These are phyloP conservation scores for Filobasidium uniguttulatum DNA, from an alignment of 1,284 basidiomycete species.

Conservation along the genomic window DNA sequence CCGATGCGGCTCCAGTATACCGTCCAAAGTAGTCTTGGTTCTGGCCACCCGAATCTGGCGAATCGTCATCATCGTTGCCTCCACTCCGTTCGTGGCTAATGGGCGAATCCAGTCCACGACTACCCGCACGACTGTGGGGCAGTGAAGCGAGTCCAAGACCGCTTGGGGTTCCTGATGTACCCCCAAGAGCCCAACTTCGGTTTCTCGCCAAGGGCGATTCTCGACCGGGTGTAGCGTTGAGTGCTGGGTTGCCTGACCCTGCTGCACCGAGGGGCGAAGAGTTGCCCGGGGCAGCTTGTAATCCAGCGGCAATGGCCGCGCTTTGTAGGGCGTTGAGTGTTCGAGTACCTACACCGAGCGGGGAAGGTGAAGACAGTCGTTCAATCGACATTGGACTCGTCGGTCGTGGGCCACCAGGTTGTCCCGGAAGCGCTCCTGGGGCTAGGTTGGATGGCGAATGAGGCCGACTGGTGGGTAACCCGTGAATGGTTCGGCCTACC, in stretches of 20 bases:
- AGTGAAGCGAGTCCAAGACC: neutral
- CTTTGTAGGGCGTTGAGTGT: constrained; percentile 4
- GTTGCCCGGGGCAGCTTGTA: neutral
- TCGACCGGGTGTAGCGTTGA: neutral
- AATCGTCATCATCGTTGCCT: constrained; percentile 8
- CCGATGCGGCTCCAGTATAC: neutral
- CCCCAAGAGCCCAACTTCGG: neutral
- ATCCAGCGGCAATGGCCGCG: neutral
- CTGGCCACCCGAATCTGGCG: neutral
- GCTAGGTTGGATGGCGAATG: constrained; percentile 1
- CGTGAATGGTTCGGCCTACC: neutral
- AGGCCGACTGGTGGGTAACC: constrained; percentile 3
- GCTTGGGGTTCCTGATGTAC: neutral
- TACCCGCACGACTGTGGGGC: constrained; percentile 2
- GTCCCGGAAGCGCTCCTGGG: neutral
- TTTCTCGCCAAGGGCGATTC: neutral
- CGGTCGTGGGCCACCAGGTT: constrained; percentile 8
- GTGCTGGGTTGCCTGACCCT: constrained; percentile 9
- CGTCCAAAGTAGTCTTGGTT: constrained; percentile 1
- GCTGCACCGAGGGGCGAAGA: constrained; percentile 1
- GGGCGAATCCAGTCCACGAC: constrained; percentile 13
- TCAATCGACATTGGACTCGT: constrained; percentile 12
- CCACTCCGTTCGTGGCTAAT: constrained; percentile 12
- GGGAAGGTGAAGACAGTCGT: constrained; percentile 5
- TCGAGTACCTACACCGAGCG: neutral